Evolutionary conservation across 257 asterid species (phyloP), one percentile per base, ranked within the genome.

Genomic region (Ophiorrhiza pumila): DNA sequence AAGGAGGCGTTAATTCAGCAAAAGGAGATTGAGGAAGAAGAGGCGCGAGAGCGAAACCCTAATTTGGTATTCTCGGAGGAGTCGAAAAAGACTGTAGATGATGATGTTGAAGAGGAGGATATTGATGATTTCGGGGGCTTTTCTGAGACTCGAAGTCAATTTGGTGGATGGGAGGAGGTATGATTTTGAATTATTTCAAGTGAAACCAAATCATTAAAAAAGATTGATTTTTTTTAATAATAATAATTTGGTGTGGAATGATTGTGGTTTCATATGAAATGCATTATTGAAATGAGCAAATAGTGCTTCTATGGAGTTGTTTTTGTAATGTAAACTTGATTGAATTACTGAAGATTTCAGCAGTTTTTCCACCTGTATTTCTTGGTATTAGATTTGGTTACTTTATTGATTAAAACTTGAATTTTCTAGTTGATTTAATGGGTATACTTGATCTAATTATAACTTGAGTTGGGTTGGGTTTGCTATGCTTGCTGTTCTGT

Each of bases 1-100:
- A 89, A 89, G 78, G 87, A 89, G 78, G 97, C 99, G 0, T 58
- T 80, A n/a, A 65, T 84, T 68, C 99, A 90, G 92, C 97, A 92
- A 66, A 89, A 77, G 85, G 99, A 92, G 79, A 82, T 95, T 64
- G 88, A 89, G 70, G 87, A 81, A 47, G 99, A 91, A 79, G 98
- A 95, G 78, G 84, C 60, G 4, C 78, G 83, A 0, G 64, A 74
- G 76, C 78, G 78, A 50, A 78, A 83, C 71, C 82, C 80, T 27
- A 76, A 50, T 2, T 50, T 84, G 43, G 76, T 73, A 64, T 81
- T 91, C n/a, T 43, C 79, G 17, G 75, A 80, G 32, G 77, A 76
- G 22, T 56, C 79, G 52, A 81, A 74, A 46, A 83, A 76, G 71
- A 84, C 69, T 41, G 78, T 63, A 41, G 78, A 70, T 5, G 76